Evolutionary conservation across 805 yeast genomes (phyloP).

Genomic region (Candida boleticola): DNA sequence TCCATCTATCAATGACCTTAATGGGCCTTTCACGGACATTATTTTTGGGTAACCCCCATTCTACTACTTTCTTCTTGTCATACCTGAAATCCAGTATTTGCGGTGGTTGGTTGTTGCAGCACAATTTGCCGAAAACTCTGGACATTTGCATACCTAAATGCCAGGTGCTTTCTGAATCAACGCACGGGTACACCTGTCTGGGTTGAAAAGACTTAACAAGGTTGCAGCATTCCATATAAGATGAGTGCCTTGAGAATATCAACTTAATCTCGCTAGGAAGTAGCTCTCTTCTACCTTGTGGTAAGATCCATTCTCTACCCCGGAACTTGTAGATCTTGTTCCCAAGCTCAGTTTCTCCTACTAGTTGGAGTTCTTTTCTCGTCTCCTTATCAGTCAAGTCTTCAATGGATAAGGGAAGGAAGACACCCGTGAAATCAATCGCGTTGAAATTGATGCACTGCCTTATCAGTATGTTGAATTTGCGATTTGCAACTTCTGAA

Average conservation of each 20-base stretch:
- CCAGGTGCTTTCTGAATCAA: conserved; percentile 34
- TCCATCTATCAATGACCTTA: conserved; percentile 32
- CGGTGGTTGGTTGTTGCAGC: conserved; percentile 13
- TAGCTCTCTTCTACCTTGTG: conserved; percentile 21
- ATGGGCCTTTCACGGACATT: conserved; percentile 18
- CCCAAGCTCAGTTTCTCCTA: conserved; percentile 18
- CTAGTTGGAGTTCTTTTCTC: conserved; percentile 8
- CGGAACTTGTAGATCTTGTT: conserved; percentile 21
- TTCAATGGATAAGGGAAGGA: conserved; percentile 23
- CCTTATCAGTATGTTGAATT: conserved; percentile 22
- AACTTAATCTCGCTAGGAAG: conserved; percentile 36
- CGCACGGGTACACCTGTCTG: conserved; percentile 43
- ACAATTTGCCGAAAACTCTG: conserved; percentile 39
- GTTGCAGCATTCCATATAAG: conserved; percentile 37
- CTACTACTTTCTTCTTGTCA: conserved; percentile 12
- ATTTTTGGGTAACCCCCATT: conserved; percentile 17
- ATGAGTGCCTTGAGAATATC: conserved; percentile 47
- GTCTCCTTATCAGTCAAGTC: conserved; percentile 13
- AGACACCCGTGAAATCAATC: conserved; percentile 28
- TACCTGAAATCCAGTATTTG: conserved; percentile 9
- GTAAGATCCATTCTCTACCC: conserved; percentile 27
- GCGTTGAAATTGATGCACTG: conserved; percentile 39
- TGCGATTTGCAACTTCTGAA: background rate
- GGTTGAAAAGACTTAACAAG: conserved; percentile 38
- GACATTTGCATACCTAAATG: conserved; percentile 35